Evolutionary conservation across 345 rosid species (phyloP).

Genomic region (Angophora floribunda): DNA sequence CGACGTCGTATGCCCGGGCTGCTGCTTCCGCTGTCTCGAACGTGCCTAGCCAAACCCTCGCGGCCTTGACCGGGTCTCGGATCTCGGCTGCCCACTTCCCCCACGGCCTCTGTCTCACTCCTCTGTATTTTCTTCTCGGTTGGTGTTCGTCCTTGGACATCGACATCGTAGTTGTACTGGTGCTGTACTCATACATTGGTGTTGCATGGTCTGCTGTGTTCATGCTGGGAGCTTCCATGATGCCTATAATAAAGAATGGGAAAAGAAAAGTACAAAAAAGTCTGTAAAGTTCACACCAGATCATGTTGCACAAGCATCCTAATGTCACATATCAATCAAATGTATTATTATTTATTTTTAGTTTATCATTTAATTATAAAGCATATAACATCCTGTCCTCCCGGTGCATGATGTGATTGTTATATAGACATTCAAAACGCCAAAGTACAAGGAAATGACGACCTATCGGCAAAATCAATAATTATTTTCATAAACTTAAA

Average conservation of each 20-base stretch:
- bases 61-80: slow-evolving; percentile 82
- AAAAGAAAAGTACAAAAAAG: background rate
- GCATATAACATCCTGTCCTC: background rate
- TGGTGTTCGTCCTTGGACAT: background rate
- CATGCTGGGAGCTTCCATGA: background rate
- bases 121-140: slow-evolving; percentile 66
- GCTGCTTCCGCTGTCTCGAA: slow-evolving; percentile 85
- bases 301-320: background rate
- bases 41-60: slow-evolving; percentile 92
- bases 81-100: slow-evolving; percentile 98
- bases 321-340: background rate
- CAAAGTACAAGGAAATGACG: background rate
- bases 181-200: background rate
- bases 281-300: background rate
- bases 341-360: background rate
- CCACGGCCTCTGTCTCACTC: slow-evolving; percentile 95
- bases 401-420: rapidly evolving
- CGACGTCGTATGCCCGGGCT: slow-evolving; percentile 83
- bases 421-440: background rate
- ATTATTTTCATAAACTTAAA: background rate
- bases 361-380: background rate
- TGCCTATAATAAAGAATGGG: background rate
- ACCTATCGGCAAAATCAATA: background rate
- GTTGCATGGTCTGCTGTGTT: background rate
- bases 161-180: background rate